Percentiles rank a stretch among this genome's conserved stretches.
Evolutionary conservation across 352 stramenopile species (phyloP).

Genomic region (Phytophthora foliorum): DNA sequence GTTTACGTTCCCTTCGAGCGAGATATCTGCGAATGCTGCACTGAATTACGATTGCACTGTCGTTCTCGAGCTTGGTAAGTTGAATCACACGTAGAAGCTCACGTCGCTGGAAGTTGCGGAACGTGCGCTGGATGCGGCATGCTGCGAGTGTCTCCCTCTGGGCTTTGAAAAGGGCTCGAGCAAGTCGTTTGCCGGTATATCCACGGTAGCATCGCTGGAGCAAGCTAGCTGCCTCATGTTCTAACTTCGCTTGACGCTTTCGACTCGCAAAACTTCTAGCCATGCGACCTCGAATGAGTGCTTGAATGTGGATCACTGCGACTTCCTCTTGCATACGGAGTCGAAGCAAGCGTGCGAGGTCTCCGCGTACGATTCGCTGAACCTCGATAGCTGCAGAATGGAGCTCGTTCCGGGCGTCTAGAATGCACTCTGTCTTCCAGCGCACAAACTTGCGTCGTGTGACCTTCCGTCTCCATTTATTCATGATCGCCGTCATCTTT

Average conservation of each 20-base stretch:
- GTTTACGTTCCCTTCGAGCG: slow-evolving; percentile 56
- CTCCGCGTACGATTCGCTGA: slow-evolving; percentile 67
- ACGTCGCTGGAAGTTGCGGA: slow-evolving; percentile 68
- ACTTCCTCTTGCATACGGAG: slow-evolving; percentile 31
- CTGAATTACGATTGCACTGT: slow-evolving; percentile 64
- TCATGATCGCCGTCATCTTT: slow-evolving; percentile 77
- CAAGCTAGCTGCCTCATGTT: slow-evolving; percentile 56
- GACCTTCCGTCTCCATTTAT: slow-evolving; percentile 64
- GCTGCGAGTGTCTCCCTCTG: slow-evolving; percentile 71
- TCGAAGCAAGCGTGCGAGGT: slow-evolving; percentile 45
- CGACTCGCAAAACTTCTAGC: slow-evolving; percentile 31
- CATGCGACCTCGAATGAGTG: slow-evolving; percentile 60
- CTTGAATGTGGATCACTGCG: slow-evolving; percentile 59
- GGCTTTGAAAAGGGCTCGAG: slow-evolving; percentile 66
- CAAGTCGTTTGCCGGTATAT: slow-evolving; percentile 78
- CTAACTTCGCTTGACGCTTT: slow-evolving; percentile 46
- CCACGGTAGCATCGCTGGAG: slow-evolving; percentile 85
- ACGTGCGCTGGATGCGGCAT: slow-evolving; percentile 72
- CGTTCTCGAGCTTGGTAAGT: slow-evolving; percentile 67
- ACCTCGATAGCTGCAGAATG: slow-evolving; percentile 77
- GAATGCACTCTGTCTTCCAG: slow-evolving; percentile 62
- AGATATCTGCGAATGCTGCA: slow-evolving; percentile 60
- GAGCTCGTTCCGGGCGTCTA: slow-evolving; percentile 67
- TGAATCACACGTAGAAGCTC: slow-evolving; percentile 72
- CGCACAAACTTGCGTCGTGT: slow-evolving; percentile 51